Evolutionary conservation across 2,329 filamentous ascomycete species (phyloP).

Genomic region (Helicocarpus griseus): DNA sequence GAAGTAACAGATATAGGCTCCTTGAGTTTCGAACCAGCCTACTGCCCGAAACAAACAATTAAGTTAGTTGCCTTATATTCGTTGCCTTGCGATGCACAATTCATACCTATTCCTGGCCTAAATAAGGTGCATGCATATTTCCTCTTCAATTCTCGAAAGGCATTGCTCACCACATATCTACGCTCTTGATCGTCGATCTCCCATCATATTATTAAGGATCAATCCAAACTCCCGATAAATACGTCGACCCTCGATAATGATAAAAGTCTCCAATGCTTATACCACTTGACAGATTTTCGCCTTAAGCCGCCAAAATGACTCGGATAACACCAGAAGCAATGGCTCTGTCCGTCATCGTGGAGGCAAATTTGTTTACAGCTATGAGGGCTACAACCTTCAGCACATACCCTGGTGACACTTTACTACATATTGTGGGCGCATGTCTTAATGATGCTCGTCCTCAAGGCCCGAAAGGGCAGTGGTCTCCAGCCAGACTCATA

Average conservation of each 20-base stretch:
- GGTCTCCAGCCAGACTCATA: conserved; percentile 6
- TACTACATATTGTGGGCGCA: conserved; percentile 7
- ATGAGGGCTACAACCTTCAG: conserved; percentile 9
- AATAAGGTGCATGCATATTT: conserved; percentile 5
- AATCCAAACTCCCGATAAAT: background rate
- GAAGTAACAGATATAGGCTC: background rate
- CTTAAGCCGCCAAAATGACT: conserved; percentile 5
- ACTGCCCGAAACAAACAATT: conserved; percentile 5
- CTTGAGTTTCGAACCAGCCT: conserved; percentile 5
- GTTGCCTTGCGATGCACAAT: conserved; percentile 9
- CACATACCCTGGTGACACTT: background rate
- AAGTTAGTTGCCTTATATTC: conserved; percentile 6
- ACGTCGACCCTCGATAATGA: conserved; percentile 4
- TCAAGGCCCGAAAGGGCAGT: conserved; percentile 4
- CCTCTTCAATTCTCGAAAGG: background rate
- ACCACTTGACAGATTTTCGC: background rate
- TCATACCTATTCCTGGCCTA: conserved; percentile 3
- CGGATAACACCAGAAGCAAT: conserved; percentile 1
- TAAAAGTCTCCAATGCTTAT: background rate
- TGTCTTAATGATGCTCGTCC: conserved; percentile 7
- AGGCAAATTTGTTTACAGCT: conserved; percentile 12
- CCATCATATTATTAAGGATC: background rate
- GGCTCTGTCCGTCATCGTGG: conserved; percentile 11
- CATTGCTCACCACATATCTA: conserved; percentile 3
- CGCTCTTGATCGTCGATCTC: background rate